Evolutionary conservation across 441 rosid genomes (phyloP).

Genomic region (Populus hybrid): DNA sequence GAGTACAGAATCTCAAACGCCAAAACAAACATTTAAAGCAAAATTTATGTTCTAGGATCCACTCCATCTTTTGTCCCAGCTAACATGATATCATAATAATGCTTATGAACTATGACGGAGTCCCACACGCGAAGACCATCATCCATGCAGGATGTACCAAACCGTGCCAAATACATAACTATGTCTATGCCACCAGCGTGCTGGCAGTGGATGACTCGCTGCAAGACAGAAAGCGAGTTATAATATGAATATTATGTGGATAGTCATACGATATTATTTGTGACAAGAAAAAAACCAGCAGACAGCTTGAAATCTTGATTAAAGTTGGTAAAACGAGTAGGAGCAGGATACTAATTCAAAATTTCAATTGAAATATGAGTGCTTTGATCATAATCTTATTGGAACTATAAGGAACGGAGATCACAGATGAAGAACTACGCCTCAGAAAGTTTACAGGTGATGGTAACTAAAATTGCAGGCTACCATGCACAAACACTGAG

Average conservation of each 20-base stretch:
- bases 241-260: neutral
- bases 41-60: neutral
- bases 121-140: neutral
- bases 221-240: conserved; percentile 21
- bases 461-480: too few species aligned
- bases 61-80: neutral
- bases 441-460: neutral
- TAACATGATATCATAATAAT: neutral
- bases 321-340: neutral
- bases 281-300: neutral
- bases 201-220: conserved; percentile 89
- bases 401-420: neutral
- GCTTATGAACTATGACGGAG: neutral
- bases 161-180: neutral
- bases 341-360: neutral
- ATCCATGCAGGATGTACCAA: neutral
- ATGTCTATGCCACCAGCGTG: conserved; percentile 68
- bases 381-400: neutral
- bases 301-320: neutral
- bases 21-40: neutral
- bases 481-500: neutral
- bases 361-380: neutral
- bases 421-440: neutral
- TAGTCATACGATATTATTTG: neutral
- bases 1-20: neutral